Percentiles rank a stretch among this genome's conserved stretches.
Conservation (phyloP, 176 grass and related monocot genomes). For the Sorghum bicolor region Sorghum_bicolor_NCBIv3 NC_012875.2:1284501-1285000, state of each 20-base stretch:
- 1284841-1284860: not conserved
- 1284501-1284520: slow-evolving; percentile 65
- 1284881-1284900: not conserved
- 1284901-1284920: not conserved
- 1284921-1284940: not conserved
- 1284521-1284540: slow-evolving; percentile 76
- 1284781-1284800: slow-evolving; percentile 30
- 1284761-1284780: slow-evolving; percentile 47
- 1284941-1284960: not conserved
- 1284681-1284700: slow-evolving; percentile 50
- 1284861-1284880: not conserved
- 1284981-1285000: not conserved
- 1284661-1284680: slow-evolving; percentile 51
- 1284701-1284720: slow-evolving; percentile 48
- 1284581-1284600: slow-evolving; percentile 99
- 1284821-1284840: slow-evolving; percentile 11
- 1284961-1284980: not conserved
- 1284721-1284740: slow-evolving; percentile 61
- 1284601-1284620: slow-evolving; percentile 99
- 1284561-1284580: slow-evolving; percentile 92
- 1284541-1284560: slow-evolving; percentile 93
- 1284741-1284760: slow-evolving; percentile 47
- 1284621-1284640: slow-evolving; percentile 61
- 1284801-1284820: slow-evolving; percentile 6
- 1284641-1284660: slow-evolving; percentile 62